phyloP scores from a whole-genome alignment of 1,139 yeast species.

The Kazachstania sp. region DNA sequence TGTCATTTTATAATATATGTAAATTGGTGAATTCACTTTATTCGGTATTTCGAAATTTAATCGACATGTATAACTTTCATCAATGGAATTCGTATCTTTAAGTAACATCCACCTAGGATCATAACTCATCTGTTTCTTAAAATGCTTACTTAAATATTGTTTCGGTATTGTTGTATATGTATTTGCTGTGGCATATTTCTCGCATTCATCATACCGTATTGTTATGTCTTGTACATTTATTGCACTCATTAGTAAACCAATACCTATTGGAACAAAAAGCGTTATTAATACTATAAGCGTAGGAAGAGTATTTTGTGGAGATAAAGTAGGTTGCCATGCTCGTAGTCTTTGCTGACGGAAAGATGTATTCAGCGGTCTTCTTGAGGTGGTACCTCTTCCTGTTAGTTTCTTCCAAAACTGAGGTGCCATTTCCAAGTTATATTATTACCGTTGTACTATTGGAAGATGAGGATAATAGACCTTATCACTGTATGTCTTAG shows the following conservation, averaged over 20 bases:
- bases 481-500: too few species aligned
- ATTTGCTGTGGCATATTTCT: slow-evolving; percentile 32
- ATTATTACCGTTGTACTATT: not conserved
- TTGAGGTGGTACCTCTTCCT: slow-evolving; percentile 34
- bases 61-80: slow-evolving; percentile 36
- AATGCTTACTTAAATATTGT: slow-evolving; percentile 46
- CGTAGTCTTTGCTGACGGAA: slow-evolving; percentile 69
- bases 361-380: slow-evolving; percentile 58
- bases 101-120: slow-evolving; percentile 51
- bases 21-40: slow-evolving; percentile 51
- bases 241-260: slow-evolving; percentile 53
- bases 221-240: slow-evolving; percentile 50
- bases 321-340: slow-evolving; percentile 78
- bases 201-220: slow-evolving; percentile 54
- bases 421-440: not conserved
- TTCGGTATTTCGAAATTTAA: slow-evolving; percentile 52
- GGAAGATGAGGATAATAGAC: too few species aligned
- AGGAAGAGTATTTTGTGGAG: slow-evolving; percentile 68
- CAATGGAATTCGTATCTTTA: slow-evolving; percentile 31
- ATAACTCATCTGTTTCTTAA: slow-evolving; percentile 34
- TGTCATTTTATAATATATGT: slow-evolving; percentile 59
- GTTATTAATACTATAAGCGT: slow-evolving; percentile 50
- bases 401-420: slow-evolving; percentile 3
- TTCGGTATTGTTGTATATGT: slow-evolving; percentile 41
- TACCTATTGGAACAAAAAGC: slow-evolving; percentile 66